Conservation (phyloP, 306 rosid genomes). For the Clitoria ternatea region DNA sequence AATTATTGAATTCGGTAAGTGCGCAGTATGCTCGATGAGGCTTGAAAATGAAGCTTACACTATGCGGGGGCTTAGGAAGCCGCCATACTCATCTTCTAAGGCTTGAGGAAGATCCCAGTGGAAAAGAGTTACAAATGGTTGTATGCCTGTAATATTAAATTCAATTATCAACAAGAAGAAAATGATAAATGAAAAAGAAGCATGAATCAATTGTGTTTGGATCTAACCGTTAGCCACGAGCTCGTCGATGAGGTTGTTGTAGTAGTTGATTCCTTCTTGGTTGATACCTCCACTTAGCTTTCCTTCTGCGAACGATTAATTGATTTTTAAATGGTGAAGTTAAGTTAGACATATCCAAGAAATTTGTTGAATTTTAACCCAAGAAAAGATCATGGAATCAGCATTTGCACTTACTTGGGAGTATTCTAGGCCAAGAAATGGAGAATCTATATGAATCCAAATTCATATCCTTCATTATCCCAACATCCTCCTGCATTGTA, state of each 20-base stretch:
- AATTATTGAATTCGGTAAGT: not conserved
- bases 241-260: slow-evolving; percentile 56
- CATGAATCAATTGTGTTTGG: not conserved
- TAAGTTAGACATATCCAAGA: no score
- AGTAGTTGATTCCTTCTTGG: slow-evolving; percentile 46
- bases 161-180: no score
- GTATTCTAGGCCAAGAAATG: slow-evolving; percentile 66
- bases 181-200: no score
- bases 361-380: no score
- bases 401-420: slow-evolving; percentile 57
- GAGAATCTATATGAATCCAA: slow-evolving; percentile 67
- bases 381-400: no score
- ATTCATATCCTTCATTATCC: slow-evolving; percentile 48
- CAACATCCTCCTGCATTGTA: slow-evolving; percentile 50
- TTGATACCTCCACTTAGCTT: slow-evolving; percentile 57
- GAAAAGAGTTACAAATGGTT: slow-evolving; percentile 52
- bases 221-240: slow-evolving; percentile 43
- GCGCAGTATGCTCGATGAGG: not conserved
- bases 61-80: slow-evolving; percentile 40
- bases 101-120: slow-evolving; percentile 69
- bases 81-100: slow-evolving; percentile 51
- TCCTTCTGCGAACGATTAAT: slow-evolving; percentile 39
- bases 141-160: slow-evolving; percentile 40
- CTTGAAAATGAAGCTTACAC: slow-evolving; percentile 15
- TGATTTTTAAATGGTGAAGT: no score